Evolutionary conservation across 78 protist genomes (phyloP), one percentile per base, ranked within the genome.

Genomic region (Chrysochromulina parva): DNA sequence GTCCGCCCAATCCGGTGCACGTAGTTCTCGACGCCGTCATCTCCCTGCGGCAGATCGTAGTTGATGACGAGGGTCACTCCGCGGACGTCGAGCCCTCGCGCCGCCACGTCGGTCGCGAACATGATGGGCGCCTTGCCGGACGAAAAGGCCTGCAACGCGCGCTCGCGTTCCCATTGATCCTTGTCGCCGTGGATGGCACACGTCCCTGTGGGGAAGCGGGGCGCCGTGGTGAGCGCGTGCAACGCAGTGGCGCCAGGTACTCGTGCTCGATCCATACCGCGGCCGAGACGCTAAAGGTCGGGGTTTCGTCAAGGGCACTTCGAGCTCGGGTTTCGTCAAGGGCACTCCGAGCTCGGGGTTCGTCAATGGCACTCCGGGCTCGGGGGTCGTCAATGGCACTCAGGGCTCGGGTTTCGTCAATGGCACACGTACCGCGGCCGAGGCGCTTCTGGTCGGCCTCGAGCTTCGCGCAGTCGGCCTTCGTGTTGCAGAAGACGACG

Each of bases 1-100:
- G 99, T 97, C 20, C 99, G 93, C 48, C 99, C 99, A 65, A 97
- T 97, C 53, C 99, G 86, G 90, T 97, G 99, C 26, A 97, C 93
- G 92, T 97, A 97, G 67, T 91, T 95, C 88, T 97, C 98, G 65
- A 97, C 95, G 22, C 85, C 92, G 58, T 28, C 60, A 17, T 82
- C 65, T 5, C 88, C 88, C 59, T 66, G 48, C 60, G 99, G 99
- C 82, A 97, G 84, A 85, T 93, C 95, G 76, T 88, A 88, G 90
- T 97, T 97, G 93, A 97, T 78, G 24, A 97, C 99, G 53, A 86
- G 71, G 47, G 81, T 85, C 5, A 97, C 94, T 55, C 57, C 80
- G n/a, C 89, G 67, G 66, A 97, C 91, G 67, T 97, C 96, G 47
- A 94, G 55, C 38, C 96, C 96, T 1, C 96, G 95, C 85, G 91